These are phyloP conservation scores for Botrytis fragariae DNA, from an alignment of 2,329 filamentous ascomycete genomes.

Conservation along the genomic window DNA sequence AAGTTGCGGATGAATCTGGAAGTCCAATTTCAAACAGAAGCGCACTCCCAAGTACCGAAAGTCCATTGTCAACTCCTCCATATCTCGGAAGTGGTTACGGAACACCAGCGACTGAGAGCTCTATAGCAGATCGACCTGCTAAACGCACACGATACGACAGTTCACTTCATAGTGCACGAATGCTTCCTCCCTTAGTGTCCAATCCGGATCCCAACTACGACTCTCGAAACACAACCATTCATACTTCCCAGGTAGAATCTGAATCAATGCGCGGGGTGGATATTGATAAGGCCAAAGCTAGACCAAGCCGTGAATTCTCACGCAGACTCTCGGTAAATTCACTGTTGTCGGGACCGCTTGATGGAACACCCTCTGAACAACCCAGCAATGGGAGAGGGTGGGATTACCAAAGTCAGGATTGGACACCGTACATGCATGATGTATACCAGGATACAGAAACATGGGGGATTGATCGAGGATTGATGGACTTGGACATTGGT, in stretches of 20 bases:
- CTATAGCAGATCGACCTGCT: slow-evolving; percentile 22
- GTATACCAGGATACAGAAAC: slow-evolving; percentile 44
- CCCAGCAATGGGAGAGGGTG: slow-evolving; percentile 18
- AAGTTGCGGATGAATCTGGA: slow-evolving; percentile 27
- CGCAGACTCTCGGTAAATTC: slow-evolving; percentile 64
- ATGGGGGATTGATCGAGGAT: slow-evolving; percentile 71
- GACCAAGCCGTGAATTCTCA: slow-evolving; percentile 39
- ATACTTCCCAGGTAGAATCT: not conserved
- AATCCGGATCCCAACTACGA: not conserved
- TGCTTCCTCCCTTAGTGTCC: slow-evolving; percentile 10
- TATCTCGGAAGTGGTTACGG: slow-evolving; percentile 22
- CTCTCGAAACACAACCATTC: not conserved
- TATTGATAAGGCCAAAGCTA: not conserved
- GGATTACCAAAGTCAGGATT: slow-evolving; percentile 11
- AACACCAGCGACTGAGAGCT: not conserved
- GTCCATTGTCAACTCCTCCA: slow-evolving; percentile 24
- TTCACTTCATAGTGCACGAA: not conserved
- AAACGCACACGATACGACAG: slow-evolving; percentile 31
- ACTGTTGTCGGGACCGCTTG: slow-evolving; percentile 54
- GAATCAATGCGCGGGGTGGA: not conserved
- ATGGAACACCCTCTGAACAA: slow-evolving; percentile 11
- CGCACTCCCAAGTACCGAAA: slow-evolving; percentile 24
- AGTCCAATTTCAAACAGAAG: slow-evolving; percentile 26
- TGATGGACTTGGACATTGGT: slow-evolving; percentile 66
- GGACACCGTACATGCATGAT: slow-evolving; percentile 22